phyloP scores from a whole-genome alignment of 352 stramenopile genomes.

The Plasmopara muralis region DNA sequence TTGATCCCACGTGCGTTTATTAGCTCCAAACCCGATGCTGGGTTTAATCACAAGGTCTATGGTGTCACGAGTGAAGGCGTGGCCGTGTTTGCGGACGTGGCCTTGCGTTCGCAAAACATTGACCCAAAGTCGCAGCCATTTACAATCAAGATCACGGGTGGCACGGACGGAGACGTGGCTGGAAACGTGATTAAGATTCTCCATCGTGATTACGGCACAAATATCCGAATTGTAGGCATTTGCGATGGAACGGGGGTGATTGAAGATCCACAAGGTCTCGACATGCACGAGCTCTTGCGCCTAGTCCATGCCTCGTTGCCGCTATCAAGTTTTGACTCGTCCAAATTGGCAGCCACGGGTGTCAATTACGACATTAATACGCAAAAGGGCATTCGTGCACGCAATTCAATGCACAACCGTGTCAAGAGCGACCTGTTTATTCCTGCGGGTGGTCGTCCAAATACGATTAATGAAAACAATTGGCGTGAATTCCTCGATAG shows the following conservation, averaged over 20 bases:
- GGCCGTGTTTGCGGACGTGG: slow-evolving; percentile 74
- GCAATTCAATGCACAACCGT: slow-evolving; percentile 98
- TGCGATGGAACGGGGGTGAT: slow-evolving; percentile 90
- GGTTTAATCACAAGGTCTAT: slow-evolving; percentile 86
- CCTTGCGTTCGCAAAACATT: slow-evolving; percentile 68
- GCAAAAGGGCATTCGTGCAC: slow-evolving; percentile 77
- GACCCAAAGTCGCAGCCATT: slow-evolving; percentile 67
- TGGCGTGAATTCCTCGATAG: slow-evolving; percentile 60
- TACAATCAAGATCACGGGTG: slow-evolving; percentile 88
- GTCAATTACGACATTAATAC: slow-evolving; percentile 83
- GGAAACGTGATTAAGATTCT: slow-evolving; percentile 98
- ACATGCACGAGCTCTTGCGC: slow-evolving; percentile 92
- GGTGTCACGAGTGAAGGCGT: slow-evolving; percentile 79
- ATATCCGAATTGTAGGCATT: slow-evolving; percentile 90
- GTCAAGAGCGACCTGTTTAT: slow-evolving; percentile 85
- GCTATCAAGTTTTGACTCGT: slow-evolving; percentile 71
- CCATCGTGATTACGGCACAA: slow-evolving; percentile 88
- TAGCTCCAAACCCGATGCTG: slow-evolving; percentile 76
- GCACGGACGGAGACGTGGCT: slow-evolving; percentile 95
- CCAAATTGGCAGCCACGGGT: slow-evolving; percentile 42
- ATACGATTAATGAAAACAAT: slow-evolving; percentile 87
- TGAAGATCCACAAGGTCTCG: slow-evolving; percentile 93
- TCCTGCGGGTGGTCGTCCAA: slow-evolving; percentile 67
- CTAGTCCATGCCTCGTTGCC: slow-evolving; percentile 89
- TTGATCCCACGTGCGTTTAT: slow-evolving; percentile 79